Percentiles rank a stretch among this genome's conserved stretches.
Evolutionary conservation across 768 basidiomycete genomes (phyloP).

Genomic region (Coprinellus micaceus): DNA sequence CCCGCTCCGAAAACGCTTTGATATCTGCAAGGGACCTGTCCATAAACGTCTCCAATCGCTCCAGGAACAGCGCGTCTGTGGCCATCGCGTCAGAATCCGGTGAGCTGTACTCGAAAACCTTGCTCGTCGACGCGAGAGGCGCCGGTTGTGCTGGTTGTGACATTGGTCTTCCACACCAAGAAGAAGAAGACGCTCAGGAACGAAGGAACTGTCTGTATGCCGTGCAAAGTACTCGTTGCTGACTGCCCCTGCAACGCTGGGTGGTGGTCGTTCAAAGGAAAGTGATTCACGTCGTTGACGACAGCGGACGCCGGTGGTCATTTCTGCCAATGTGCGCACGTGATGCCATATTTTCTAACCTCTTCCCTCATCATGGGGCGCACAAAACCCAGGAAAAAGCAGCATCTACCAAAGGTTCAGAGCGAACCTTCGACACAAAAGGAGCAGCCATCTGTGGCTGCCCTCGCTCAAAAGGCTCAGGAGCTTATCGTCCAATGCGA

Average conservation of each 20-base stretch:
- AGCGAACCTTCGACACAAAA: constrained; percentile 21
- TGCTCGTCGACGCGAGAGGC: background rate
- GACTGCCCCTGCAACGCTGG: no score
- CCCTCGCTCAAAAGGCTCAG: constrained; percentile 75
- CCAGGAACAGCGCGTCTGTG: constrained; percentile 56
- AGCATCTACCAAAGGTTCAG: constrained; percentile 32
- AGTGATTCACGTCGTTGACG: no score
- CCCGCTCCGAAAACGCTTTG: constrained; percentile 57
- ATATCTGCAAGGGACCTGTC: constrained; percentile 55
- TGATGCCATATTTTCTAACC: constrained; percentile 25
- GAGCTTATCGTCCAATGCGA: constrained; percentile 80
- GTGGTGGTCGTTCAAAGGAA: background rate
- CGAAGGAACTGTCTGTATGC: background rate
- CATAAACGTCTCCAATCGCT: constrained; percentile 62
- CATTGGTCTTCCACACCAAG: background rate
- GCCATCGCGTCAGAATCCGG: constrained; percentile 22
- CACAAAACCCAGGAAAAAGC: constrained; percentile 49
- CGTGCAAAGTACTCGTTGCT: no score
- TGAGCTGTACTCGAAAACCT: constrained; percentile 33
- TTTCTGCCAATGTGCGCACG: no score
- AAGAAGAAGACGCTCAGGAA: constrained; percentile 5
- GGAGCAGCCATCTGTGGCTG: constrained; percentile 39
- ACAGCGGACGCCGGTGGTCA: no score
- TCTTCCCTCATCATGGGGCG: constrained; percentile 46
- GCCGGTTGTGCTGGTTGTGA: background rate